These are phyloP conservation scores for Colletotrichum neosansevieriae DNA, from an alignment of 2,329 filamentous ascomycete species.

Conservation along the genomic window DNA sequence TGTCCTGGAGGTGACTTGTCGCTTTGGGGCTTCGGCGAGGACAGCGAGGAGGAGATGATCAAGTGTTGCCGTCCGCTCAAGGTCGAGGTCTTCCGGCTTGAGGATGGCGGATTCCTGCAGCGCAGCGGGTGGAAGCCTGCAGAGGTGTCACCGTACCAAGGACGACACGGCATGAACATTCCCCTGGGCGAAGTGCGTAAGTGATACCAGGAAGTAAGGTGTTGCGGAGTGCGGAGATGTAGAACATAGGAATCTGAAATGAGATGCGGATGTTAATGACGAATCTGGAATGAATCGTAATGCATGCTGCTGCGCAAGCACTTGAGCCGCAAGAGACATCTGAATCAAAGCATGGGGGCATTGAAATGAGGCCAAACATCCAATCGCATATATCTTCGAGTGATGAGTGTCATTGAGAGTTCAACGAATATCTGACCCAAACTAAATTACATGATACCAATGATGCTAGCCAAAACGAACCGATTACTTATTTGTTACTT, in stretches of 20 bases:
- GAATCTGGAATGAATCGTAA: too few species aligned
- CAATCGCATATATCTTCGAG: too few species aligned
- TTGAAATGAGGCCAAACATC: too few species aligned
- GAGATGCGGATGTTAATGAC: too few species aligned
- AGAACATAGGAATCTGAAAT: too few species aligned
- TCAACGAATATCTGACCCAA: too few species aligned
- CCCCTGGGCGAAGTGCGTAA: constrained; percentile 33
- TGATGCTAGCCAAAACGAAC: neutral
- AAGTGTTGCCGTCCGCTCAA: constrained; percentile 79
- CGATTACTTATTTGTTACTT: neutral
- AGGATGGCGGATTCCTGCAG: constrained; percentile 63
- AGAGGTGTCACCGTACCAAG: constrained; percentile 70
- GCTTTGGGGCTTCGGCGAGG: constrained; percentile 82
- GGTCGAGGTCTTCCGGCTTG: constrained; percentile 77
- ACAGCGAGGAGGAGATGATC: constrained; percentile 75
- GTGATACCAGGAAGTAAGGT: neutral
- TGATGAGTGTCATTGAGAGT: too few species aligned
- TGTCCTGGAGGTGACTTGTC: constrained; percentile 87
- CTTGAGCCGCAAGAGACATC: too few species aligned
- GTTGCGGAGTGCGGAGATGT: neutral
- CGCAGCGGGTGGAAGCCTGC: constrained; percentile 72
- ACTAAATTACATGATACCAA: too few species aligned
- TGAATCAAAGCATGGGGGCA: too few species aligned
- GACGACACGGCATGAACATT: constrained; percentile 72
- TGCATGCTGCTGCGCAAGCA: too few species aligned